Conservation (phyloP, 2,329 filamentous ascomycete genomes). For the Bipolaris sorokiniana region DNA sequence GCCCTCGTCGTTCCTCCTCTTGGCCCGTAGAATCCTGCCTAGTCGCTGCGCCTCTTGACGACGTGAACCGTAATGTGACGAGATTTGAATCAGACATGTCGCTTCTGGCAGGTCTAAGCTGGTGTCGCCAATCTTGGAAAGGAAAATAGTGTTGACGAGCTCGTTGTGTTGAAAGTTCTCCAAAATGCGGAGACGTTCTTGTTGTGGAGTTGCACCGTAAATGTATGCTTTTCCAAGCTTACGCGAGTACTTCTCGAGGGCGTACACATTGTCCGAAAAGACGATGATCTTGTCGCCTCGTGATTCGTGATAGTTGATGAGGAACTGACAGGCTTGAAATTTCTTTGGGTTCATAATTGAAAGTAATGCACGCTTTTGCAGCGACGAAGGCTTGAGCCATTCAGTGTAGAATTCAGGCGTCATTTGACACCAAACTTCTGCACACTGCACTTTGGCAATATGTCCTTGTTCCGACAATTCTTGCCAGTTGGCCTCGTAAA, state of each 20-base stretch:
- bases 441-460: slow-evolving; percentile 96
- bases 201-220: slow-evolving; percentile 84
- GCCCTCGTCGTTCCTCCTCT: slow-evolving; percentile 93
- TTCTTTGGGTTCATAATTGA: slow-evolving; percentile 99
- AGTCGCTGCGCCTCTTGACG: slow-evolving; percentile 95
- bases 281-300: slow-evolving; percentile 98
- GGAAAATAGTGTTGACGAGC: slow-evolving; percentile 86
- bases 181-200: slow-evolving; percentile 83
- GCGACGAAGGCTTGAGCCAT: slow-evolving; percentile 73
- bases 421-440: slow-evolving; percentile 99
- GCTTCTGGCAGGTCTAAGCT: slow-evolving; percentile 97
- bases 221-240: slow-evolving; percentile 89
- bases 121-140: slow-evolving; percentile 97
- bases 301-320: slow-evolving; percentile 97
- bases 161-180: slow-evolving; percentile 96
- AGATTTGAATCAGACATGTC: slow-evolving; percentile 96
- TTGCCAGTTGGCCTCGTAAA: slow-evolving; percentile 99
- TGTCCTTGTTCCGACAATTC: slow-evolving; percentile 95
- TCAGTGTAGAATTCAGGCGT: slow-evolving; percentile 97
- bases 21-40: slow-evolving; percentile 90
- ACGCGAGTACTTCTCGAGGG: slow-evolving; percentile 81
- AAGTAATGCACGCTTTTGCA: slow-evolving; percentile 70
- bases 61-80: slow-evolving; percentile 94
- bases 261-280: slow-evolving; percentile 97
- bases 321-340: slow-evolving; percentile 94